Evolutionary conservation across 495 filamentous ascomycete species (phyloP), one percentile per base, ranked within the genome.

Genomic region (Neurospora sp.): DNA sequence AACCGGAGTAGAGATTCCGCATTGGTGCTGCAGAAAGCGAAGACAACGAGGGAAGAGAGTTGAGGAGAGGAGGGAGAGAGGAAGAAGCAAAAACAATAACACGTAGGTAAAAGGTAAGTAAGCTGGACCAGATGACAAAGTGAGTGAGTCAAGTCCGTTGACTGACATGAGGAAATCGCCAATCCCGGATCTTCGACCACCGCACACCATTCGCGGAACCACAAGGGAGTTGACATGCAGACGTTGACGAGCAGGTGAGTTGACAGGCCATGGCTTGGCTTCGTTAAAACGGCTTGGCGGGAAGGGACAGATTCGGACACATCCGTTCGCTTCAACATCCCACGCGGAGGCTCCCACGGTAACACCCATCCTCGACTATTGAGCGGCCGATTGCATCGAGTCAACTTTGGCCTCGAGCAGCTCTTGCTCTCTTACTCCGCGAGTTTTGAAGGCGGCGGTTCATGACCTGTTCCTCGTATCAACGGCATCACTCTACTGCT

Each of bases 271-370:
- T 59, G 48, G 11, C 48, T 59, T 31, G 48, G 48, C 21, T 59
- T 59, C 24, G 13, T 59, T 31, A 15, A 31, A 31, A 15, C 24
- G 24, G 54, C 24, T 31, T 34, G 28, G 77, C 76, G 21, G 42
- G 45, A 42, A 79, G 76, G 48, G 77, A 75, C 39, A 76, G 75
- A 38, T 78, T 77, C 70, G 73, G 77, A 62, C 54, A 34, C 54
- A 31, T 66, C 28, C 28, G 31, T 66, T 66, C 54, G 28, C 54
- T 34, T 66, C 54, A 7, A 34, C 54, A 66, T 66, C 54, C 74
- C 69, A 73, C 78, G 42, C 69, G 73, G 24, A 62, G 75, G 48
- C 28, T 72, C 37, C 75, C 70, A 74, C 28, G 54, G 28, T 19
- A 19, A 9, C 54, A 34, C 28, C 54, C 54, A 34, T 66, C 54